These are phyloP conservation scores for Fusarium beomiforme DNA, from an alignment of 2,329 filamentous ascomycete species.

Conservation along the genomic window DNA sequence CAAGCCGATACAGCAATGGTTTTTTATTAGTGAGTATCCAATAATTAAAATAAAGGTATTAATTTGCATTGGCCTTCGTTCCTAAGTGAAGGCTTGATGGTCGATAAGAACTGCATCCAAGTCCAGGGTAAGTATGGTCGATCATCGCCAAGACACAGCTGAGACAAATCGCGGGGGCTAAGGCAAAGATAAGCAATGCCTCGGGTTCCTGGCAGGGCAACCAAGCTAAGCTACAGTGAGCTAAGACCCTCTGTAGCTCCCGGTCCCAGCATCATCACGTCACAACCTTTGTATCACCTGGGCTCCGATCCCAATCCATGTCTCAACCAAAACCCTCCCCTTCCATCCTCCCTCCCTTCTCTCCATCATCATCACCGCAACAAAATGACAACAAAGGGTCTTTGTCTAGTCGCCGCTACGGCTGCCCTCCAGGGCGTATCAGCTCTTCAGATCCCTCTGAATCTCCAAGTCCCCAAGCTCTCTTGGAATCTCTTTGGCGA, in stretches of 20 bases:
- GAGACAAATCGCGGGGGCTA: constrained; percentile 8
- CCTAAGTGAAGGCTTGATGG: neutral
- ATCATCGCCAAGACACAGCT: constrained; percentile 10
- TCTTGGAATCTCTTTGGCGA: constrained; percentile 28
- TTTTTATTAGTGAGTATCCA: accelerated
- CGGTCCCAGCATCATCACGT: constrained; percentile 31
- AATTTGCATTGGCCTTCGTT: neutral
- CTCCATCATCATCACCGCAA: neutral
- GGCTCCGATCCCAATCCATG: neutral
- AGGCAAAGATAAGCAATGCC: constrained; percentile 34
- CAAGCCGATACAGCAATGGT: accelerated
- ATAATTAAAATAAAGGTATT: neutral
- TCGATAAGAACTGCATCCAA: neutral
- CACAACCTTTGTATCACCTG: constrained; percentile 36
- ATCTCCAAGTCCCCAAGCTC: constrained; percentile 30
- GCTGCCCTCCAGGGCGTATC: constrained; percentile 43
- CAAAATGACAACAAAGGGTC: constrained; percentile 40
- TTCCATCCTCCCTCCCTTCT: neutral
- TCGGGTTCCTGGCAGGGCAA: constrained; percentile 36
- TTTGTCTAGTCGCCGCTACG: constrained; percentile 40
- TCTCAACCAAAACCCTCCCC: constrained; percentile 9
- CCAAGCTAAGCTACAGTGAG: constrained; percentile 24
- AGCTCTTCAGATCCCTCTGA: constrained; percentile 40
- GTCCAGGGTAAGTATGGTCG: neutral
- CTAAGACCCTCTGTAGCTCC: neutral